phyloP scores from a whole-genome alignment of 345 rosid genomes.

The Erucastrum elatum region DNA sequence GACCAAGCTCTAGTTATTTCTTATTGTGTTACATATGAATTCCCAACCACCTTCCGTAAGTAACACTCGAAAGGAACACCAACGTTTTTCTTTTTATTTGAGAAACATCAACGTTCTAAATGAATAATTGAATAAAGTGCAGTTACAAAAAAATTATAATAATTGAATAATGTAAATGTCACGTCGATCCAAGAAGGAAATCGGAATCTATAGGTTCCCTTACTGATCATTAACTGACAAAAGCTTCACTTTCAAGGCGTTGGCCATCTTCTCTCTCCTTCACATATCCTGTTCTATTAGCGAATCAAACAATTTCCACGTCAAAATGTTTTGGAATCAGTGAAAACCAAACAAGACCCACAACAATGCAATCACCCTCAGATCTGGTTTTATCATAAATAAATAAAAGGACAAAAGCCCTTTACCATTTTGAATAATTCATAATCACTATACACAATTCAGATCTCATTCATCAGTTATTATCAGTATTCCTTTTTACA shows the following conservation, averaged over 20 bases:
- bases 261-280: slow-evolving; percentile 36
- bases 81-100: neutral
- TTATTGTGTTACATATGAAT: neutral
- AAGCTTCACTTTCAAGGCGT: slow-evolving; percentile 36
- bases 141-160: too few species aligned
- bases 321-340: slow-evolving; percentile 34
- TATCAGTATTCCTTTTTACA: slow-evolving; percentile 22
- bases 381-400: slow-evolving; percentile 29
- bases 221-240: slow-evolving; percentile 35
- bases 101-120: neutral
- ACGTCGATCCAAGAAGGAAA: slow-evolving; percentile 11
- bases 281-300: slow-evolving; percentile 11
- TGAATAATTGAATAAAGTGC: neutral
- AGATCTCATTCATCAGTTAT: slow-evolving; percentile 23
- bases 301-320: slow-evolving; percentile 28
- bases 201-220: slow-evolving; percentile 21
- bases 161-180: too few species aligned
- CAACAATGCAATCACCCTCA: slow-evolving; percentile 31
- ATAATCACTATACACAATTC: slow-evolving; percentile 1
- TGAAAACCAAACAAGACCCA: slow-evolving; percentile 37
- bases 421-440: slow-evolving; percentile 30
- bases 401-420: slow-evolving; percentile 10
- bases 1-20: neutral
- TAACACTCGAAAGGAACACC: neutral
- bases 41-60: neutral